Evolutionary conservation across 2,329 filamentous ascomycete genomes (phyloP).

Genomic region (Aureobasidium mangrovei): DNA sequence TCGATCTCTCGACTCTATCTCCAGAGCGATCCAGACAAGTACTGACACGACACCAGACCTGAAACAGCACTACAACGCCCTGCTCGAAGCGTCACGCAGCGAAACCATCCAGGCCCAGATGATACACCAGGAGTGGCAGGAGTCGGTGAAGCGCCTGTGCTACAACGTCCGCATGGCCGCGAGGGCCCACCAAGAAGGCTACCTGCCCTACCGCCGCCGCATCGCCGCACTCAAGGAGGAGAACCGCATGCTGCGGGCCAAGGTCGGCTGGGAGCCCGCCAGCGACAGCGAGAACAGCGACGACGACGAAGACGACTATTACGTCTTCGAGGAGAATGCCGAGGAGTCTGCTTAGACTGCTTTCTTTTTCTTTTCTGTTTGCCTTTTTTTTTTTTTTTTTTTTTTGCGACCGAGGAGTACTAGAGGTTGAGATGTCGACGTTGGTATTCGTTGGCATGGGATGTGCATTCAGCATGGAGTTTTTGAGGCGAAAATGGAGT

Average conservation of each 20-base stretch:
- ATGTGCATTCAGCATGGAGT: too few species aligned
- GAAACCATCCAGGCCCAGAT: constrained; percentile 39
- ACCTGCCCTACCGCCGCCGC: constrained; percentile 29
- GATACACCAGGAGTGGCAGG: constrained; percentile 42
- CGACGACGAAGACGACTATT: constrained; percentile 27
- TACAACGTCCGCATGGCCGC: constrained; percentile 27
- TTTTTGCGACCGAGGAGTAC: neutral
- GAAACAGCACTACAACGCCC: constrained; percentile 32
- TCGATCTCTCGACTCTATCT: neutral
- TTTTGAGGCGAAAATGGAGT: too few species aligned
- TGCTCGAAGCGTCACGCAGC: constrained; percentile 36
- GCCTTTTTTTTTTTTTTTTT: neutral
- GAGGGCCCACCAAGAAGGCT: constrained; percentile 17
- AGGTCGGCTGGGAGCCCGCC: constrained; percentile 38
- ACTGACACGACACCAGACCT: too few species aligned
- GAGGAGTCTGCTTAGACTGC: neutral
- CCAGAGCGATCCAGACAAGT: neutral
- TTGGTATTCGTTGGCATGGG: too few species aligned
- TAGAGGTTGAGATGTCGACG: neutral
- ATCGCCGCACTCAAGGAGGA: constrained; percentile 39
- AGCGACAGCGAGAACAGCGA: constrained; percentile 31
- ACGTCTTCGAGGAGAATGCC: constrained; percentile 12
- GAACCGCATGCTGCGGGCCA: constrained; percentile 36
- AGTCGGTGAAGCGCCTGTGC: constrained; percentile 34
- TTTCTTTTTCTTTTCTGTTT: neutral